Conservation (phyloP, 805 yeast genomes). For the Wickerhamiella lipophila region DNA sequence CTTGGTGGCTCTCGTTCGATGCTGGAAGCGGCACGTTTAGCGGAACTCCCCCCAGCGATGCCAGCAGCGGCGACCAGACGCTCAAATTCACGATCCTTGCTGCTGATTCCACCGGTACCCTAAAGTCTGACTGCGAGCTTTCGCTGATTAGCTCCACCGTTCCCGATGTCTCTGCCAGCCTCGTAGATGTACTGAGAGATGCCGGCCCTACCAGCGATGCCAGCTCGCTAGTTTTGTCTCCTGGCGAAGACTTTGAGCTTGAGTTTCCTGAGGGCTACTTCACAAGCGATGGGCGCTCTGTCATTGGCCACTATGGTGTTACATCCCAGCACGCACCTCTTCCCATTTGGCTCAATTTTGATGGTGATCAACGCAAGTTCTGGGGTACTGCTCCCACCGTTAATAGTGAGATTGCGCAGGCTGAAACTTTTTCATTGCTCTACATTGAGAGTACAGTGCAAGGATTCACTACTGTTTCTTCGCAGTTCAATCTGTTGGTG, state of each 20-base stretch:
- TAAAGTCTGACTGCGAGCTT: conserved; percentile 41
- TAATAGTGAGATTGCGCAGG: conserved; percentile 80
- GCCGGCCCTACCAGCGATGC: conserved; percentile 69
- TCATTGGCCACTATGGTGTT: conserved; percentile 65
- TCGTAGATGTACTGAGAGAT: conserved; percentile 41
- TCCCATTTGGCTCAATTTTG: conserved; percentile 80
- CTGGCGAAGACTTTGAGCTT: conserved; percentile 55
- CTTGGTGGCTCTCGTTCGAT: conserved; percentile 73
- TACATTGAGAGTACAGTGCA: conserved; percentile 67
- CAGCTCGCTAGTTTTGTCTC: conserved; percentile 58
- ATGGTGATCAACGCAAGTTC: conserved; percentile 48
- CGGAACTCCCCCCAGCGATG: conserved; percentile 44
- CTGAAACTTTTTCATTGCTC: conserved; percentile 52
- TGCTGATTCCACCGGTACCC: conserved; percentile 42
- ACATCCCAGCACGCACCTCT: conserved; percentile 74
- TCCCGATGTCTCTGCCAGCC: conserved; percentile 31
- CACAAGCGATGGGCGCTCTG: conserved; percentile 35
- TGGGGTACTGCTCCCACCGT: conserved; percentile 82
- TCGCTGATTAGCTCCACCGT: conserved; percentile 48
- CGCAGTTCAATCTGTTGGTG: conserved; percentile 57
- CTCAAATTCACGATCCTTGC: conserved; percentile 45
- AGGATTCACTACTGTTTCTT: conserved; percentile 61
- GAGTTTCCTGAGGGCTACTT: conserved; percentile 54
- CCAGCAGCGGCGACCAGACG: conserved; percentile 34
- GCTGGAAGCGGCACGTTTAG: conserved; percentile 42